Percentiles rank a stretch among this genome's conserved stretches.
phyloP scores from a whole-genome alignment of 2,329 filamentous ascomycete species.

The Arachnopeziza araneosa region DNA sequence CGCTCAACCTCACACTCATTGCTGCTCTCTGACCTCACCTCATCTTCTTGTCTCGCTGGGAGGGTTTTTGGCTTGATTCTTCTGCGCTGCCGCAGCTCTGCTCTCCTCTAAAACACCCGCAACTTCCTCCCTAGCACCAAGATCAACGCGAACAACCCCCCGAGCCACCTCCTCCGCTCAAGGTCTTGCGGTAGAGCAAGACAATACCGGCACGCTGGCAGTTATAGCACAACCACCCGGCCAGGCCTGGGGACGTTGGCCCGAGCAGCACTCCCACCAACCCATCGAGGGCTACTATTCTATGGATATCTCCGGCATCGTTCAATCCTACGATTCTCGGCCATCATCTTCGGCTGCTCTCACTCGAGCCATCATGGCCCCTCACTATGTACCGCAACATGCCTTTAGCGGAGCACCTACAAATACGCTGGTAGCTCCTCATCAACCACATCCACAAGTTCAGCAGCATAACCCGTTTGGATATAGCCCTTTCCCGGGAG shows the following conservation, averaged over 20 bases:
- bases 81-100: background rate
- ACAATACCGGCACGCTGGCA: constrained; percentile 39
- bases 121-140: background rate
- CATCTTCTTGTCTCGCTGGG: background rate
- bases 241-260: constrained; percentile 49
- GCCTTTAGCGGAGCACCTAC: constrained; percentile 41
- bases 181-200: constrained; percentile 31
- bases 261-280: constrained; percentile 38
- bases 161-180: background rate
- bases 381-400: constrained; percentile 42
- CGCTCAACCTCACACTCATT: background rate
- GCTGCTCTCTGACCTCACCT: background rate
- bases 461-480: constrained; percentile 36
- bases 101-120: background rate
- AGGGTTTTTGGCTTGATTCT: background rate
- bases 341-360: constrained; percentile 32
- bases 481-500: constrained; percentile 34
- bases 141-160: background rate
- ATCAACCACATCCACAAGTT: constrained; percentile 20
- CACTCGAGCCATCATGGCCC: constrained; percentile 39
- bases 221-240: constrained; percentile 42
- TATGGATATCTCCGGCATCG: constrained; percentile 42
- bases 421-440: constrained; percentile 36
- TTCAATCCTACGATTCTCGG: constrained; percentile 44
- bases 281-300: constrained; percentile 22